Conservation (phyloP, 1,139 yeast species). For the Kluyveromyces marxianus region DNA sequence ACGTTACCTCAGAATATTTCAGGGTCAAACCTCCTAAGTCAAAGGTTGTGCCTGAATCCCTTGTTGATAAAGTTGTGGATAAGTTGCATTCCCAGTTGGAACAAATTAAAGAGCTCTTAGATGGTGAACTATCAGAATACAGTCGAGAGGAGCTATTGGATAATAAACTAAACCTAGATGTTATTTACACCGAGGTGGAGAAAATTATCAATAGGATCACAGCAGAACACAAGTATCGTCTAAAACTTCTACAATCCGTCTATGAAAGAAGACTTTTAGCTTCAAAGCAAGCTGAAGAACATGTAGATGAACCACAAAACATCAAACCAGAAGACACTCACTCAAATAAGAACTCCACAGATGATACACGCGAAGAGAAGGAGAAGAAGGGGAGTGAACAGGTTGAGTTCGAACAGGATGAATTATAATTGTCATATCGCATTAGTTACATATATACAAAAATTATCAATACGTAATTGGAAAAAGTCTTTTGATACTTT, state of each 20-base stretch:
- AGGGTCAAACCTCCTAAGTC: slow-evolving; percentile 15
- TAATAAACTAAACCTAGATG: slow-evolving; percentile 18
- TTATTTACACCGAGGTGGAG: slow-evolving; percentile 9
- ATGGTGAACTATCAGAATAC: neutral
- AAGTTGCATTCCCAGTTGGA: neutral
- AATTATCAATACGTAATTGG: too few species aligned
- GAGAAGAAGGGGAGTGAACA: neutral
- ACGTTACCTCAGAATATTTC: slow-evolving; percentile 14
- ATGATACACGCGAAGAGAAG: neutral
- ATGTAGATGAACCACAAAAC: slow-evolving; percentile 6
- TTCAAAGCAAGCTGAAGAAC: slow-evolving; percentile 20
- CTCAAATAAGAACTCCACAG: neutral
- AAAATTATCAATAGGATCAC: slow-evolving; percentile 1
- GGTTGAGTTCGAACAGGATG: slow-evolving; percentile 9
- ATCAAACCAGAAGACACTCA: neutral
- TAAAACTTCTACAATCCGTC: slow-evolving; percentile 18
- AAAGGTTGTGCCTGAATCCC: slow-evolving; percentile 6
- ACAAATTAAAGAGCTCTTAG: neutral
- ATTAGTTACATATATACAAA: slow-evolving; percentile 1
- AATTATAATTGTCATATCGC: slow-evolving; percentile 6
- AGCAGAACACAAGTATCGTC: slow-evolving; percentile 17
- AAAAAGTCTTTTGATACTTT: too few species aligned
- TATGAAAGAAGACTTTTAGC: slow-evolving; percentile 21
- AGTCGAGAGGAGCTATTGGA: slow-evolving; percentile 21
- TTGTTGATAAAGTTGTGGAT: neutral